Evolutionary conservation across 2,329 filamentous ascomycete genomes (phyloP), one percentile per base, ranked within the genome.

Genomic region (Colletotrichum karsti): DNA sequence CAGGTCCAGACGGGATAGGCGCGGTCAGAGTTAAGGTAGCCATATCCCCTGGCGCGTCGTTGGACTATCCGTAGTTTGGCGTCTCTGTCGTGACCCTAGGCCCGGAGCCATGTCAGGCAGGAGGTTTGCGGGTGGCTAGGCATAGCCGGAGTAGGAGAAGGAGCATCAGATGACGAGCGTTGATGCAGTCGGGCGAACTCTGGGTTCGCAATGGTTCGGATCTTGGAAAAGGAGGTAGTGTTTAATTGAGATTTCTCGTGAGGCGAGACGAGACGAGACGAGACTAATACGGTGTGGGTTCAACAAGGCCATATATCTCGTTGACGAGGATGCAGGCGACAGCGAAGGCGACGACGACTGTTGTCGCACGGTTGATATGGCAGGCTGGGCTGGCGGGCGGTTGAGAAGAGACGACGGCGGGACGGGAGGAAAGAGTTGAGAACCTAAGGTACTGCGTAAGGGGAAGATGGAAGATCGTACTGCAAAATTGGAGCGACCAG

Each of bases 201-300:
- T 41, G 41, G 22, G 30, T 64, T 37, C 44, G 60, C 41, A 33
- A 26, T 41, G 53, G 28, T 44, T 67, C 37, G 46, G 37, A 48
- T 54, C 33, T 22, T 48, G 28, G 24, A 35, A 12, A 7, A 30
- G 44, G 51, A 39, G 30, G 18, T 24, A 30, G 22, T 18, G 24
- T 58, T 54, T 41, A 46, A 55, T 37, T 55, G 50, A 53, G 24
- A 53, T 44, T 67, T 26, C 50, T 18, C 50, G 35, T 24, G 18
- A 50, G 39, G 39, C 48, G 26, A 46, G 50, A 54, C 46, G 42
- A 51, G 48, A 60, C 39, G 57, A 53, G 58, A 61, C 28, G 51
- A 67, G 59, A 51, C 64, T 44, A 64, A 67, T 64, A 64, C 64
- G 64, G 64, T 53, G 53, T 58, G 60, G 44, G 44, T 63, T 63